These are phyloP conservation scores for Peterozyma xylosa DNA, from an alignment of 805 yeast species.

Conservation along the genomic window DNA sequence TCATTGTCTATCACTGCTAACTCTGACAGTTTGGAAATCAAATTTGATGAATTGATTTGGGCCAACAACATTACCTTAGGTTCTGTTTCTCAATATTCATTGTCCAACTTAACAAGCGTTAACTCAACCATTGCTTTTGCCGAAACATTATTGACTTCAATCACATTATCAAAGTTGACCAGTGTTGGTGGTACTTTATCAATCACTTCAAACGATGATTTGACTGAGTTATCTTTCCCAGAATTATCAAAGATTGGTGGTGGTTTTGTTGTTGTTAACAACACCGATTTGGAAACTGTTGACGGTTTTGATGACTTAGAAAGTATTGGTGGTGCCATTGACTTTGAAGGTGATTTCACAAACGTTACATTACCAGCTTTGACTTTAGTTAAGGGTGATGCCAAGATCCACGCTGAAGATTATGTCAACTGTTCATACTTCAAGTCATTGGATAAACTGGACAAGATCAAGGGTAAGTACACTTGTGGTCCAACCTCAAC, in stretches of 20 bases:
- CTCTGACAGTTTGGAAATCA: conserved; percentile 66
- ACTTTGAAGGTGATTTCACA: conserved; percentile 71
- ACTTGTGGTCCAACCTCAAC: conserved; percentile 60
- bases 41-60: conserved; percentile 64
- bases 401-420: conserved; percentile 65
- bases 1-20: conserved; percentile 77
- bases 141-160: conserved; percentile 54
- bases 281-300: conserved; percentile 59
- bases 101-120: conserved; percentile 60
- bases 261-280: conserved; percentile 87
- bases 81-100: conserved; percentile 66
- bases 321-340: conserved; percentile 84
- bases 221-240: conserved; percentile 62
- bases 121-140: conserved; percentile 80
- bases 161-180: conserved; percentile 48
- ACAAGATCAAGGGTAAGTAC: conserved; percentile 90
- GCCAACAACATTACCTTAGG: conserved; percentile 87
- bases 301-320: conserved; percentile 68
- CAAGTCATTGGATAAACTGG: conserved; percentile 62
- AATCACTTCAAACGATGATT: conserved; percentile 64
- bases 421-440: conserved; percentile 78
- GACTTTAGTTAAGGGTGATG: conserved; percentile 86
- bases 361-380: conserved; percentile 71
- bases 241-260: conserved; percentile 76
- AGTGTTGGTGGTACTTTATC: conserved; percentile 77